These are phyloP conservation scores for Geosmithia putterillii DNA, from an alignment of 2,329 filamentous ascomycete species.

Conservation along the genomic window DNA sequence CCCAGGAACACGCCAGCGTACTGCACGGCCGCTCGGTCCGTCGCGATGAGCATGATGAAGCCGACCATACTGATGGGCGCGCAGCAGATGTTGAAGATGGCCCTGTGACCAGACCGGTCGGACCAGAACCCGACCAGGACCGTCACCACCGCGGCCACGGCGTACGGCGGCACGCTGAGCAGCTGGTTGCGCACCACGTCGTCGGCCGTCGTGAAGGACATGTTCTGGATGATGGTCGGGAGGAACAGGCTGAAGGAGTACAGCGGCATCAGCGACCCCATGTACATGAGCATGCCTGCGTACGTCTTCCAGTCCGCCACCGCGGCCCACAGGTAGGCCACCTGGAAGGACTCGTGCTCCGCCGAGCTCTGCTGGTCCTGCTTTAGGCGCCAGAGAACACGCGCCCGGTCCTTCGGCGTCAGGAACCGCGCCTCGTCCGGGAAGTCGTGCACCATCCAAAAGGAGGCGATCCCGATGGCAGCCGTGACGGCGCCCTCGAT, in stretches of 20 bases:
- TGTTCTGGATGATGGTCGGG: slow-evolving; percentile 59
- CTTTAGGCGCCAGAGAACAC: slow-evolving; percentile 60
- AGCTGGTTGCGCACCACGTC: slow-evolving; percentile 24
- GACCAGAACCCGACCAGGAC: slow-evolving; percentile 49
- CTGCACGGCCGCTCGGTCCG: slow-evolving; percentile 50
- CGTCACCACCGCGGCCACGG: slow-evolving; percentile 22
- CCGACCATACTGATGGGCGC: slow-evolving; percentile 62
- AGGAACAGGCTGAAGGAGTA: slow-evolving; percentile 71
- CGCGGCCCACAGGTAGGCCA: slow-evolving; percentile 58
- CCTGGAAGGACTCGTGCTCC: slow-evolving; percentile 62
- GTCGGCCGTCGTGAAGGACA: slow-evolving; percentile 25
- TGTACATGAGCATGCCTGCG: slow-evolving; percentile 62
- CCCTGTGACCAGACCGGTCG: slow-evolving; percentile 61
- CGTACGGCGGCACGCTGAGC: slow-evolving; percentile 33
- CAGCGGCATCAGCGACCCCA: slow-evolving; percentile 60
- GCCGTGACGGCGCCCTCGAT: slow-evolving; percentile 61
- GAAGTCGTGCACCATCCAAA: slow-evolving; percentile 75
- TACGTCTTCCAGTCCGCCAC: slow-evolving; percentile 80
- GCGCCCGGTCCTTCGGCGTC: slow-evolving; percentile 52
- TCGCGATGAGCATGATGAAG: slow-evolving; percentile 67
- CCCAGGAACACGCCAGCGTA: slow-evolving; percentile 80
- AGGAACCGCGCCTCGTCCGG: slow-evolving; percentile 67
- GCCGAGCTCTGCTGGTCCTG: slow-evolving; percentile 64
- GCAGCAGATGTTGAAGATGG: slow-evolving; percentile 65
- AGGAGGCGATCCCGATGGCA: slow-evolving; percentile 53